Conservation (phyloP, 208 protist genomes). For the Acanthamoeba healyi region DNA sequence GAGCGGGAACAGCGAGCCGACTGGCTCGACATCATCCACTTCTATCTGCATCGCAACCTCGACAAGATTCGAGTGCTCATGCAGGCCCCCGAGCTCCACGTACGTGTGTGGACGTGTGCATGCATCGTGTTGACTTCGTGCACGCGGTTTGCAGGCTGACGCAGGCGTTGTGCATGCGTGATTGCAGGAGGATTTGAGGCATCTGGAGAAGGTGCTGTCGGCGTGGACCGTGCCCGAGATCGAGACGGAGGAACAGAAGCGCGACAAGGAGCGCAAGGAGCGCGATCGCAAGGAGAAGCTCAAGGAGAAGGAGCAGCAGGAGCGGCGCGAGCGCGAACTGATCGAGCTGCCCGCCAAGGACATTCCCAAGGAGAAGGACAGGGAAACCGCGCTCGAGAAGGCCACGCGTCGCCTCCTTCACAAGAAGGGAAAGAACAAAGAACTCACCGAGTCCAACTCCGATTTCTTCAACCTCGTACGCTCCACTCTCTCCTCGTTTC, state of each 20-base stretch:
- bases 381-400: conserved; percentile 20
- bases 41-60: conserved; percentile 45
- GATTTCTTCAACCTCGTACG: conserved; percentile 35
- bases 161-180: not conserved
- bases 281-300: conserved; percentile 55
- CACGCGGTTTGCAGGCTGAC: no score
- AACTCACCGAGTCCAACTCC: not conserved
- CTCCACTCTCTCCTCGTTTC: not conserved
- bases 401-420: conserved; percentile 23
- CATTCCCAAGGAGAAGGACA: conserved; percentile 23
- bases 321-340: conserved; percentile 52
- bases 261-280: conserved; percentile 32
- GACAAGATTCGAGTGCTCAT: conserved; percentile 66
- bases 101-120: not conserved
- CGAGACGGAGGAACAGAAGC: conserved; percentile 46
- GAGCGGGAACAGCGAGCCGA: conserved; percentile 46
- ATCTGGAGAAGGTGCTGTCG: conserved; percentile 65
- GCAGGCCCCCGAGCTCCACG: conserved; percentile 41
- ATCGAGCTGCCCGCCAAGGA: conserved; percentile 46
- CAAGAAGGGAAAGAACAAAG: conserved; percentile 21
- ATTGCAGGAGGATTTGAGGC: conserved; percentile 36
- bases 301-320: conserved; percentile 70
- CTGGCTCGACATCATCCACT: conserved; percentile 60
- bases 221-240: conserved; percentile 60
- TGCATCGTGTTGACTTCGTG: not conserved